Percentiles rank a stretch among this genome's conserved stretches.
These are phyloP conservation scores for Fusarium chaquense DNA, from an alignment of 2,329 filamentous ascomycete genomes.

Conservation along the genomic window DNA sequence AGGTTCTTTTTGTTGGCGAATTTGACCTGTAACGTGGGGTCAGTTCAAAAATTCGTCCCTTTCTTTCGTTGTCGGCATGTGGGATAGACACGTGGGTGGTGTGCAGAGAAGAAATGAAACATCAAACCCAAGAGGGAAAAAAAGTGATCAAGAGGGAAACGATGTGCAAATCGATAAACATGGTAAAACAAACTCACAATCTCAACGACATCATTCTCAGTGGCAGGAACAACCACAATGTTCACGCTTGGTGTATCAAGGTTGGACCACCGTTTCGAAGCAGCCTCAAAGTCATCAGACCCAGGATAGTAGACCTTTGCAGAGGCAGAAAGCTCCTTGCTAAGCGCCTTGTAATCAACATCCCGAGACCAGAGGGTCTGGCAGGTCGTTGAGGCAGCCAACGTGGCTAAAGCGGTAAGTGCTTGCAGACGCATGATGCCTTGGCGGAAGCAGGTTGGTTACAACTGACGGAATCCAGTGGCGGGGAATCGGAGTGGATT, in stretches of 20 bases:
- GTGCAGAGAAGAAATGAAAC: neutral
- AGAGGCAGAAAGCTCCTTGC: slow-evolving; percentile 5
- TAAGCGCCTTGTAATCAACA: slow-evolving; percentile 5
- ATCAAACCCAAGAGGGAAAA: no score
- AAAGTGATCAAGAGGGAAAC: neutral
- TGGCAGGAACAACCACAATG: slow-evolving; percentile 12
- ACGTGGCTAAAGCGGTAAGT: neutral
- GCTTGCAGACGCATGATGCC: slow-evolving; percentile 5
- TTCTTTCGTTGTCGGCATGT: neutral
- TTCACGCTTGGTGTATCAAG: neutral
- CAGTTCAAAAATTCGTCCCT: neutral
- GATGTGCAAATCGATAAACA: neutral
- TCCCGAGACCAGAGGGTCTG: slow-evolving; percentile 8
- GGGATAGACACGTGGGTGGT: neutral
- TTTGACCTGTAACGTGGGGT: neutral
- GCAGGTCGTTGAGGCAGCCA: neutral
- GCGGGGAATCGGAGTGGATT: neutral
- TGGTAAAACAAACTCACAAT: neutral
- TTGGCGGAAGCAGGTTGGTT: neutral
- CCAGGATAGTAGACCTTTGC: slow-evolving; percentile 15
- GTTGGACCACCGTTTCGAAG: slow-evolving; percentile 8
- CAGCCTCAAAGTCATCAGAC: neutral
- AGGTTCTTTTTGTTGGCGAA: slow-evolving; percentile 18
- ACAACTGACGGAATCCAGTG: neutral
- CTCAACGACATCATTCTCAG: slow-evolving; percentile 6